Base-by-base conservation (phyloP, 1,284 basidiomycete genomes). In the Heterobasidion annosum region DNA sequence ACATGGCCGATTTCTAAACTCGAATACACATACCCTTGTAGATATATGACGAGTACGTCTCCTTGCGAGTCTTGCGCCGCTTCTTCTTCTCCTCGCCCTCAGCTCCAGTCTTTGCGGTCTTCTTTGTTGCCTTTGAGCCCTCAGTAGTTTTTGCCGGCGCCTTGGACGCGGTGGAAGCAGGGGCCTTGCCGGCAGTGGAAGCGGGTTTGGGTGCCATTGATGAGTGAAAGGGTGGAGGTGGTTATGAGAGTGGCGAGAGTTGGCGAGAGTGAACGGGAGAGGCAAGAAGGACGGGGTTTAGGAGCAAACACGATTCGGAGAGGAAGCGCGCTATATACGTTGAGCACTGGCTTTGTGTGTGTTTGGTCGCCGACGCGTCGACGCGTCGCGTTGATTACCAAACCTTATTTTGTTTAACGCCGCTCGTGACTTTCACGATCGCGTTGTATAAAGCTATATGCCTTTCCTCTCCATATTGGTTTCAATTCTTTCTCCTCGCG, bases 21-120 rank as follows among this genome's bases (percentile, higher is more conserved):
- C n/a, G 33, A 18, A 43, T 53, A 37, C 10, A 68, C 70, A 61
- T 61, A 73, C 77, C 81, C 71, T 83, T 84, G 75, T 84, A 84
- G 68, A 85, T 83, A 74, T 85, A 85, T 25, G 80, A 78, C 57
- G 78, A 78, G 75, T 83, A 84, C 18, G 81, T 81, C 75, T 84
- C 81, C 74, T 82, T 82, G 64, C 81, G 73, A 52, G 72, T 63
- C 74, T 81, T 81, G 63, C 71, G 74, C 62, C 78, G 72, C 74
- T 81, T 81, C 72, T 77, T 78, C 75, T 81, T 82, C 61, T 79
- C 78, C 18, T 74, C 75, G 54, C 74, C 78, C 51, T 64, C 70
- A 44, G 67, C 66, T 35, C 67, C 58, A 1, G 65, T 64, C 62
- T 76, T 70, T 57, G 72, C 65, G 13, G 78, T 77, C 74, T 81